A percentile compares a stretch with the other conserved stretches of the same genome.
Conservation (phyloP, 148 eudicot species). For the Amaranthus hypochondriacus region DNA sequence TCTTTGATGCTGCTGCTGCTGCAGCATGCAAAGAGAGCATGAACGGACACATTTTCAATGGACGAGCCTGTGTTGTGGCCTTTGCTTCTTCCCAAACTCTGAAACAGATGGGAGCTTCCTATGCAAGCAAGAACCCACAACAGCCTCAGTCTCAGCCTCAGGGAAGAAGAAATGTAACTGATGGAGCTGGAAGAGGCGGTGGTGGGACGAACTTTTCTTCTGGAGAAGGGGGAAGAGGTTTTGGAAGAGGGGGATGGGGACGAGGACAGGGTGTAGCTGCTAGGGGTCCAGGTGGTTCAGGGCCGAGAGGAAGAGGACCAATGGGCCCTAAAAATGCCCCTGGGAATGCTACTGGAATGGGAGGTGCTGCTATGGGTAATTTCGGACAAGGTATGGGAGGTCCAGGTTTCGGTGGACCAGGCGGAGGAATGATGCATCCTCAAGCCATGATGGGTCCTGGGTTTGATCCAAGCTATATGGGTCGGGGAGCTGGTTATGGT, state of each 20-base stretch:
- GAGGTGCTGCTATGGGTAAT: slow-evolving; percentile 49
- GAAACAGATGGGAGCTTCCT: slow-evolving; percentile 75
- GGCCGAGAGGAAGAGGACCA: slow-evolving; percentile 66
- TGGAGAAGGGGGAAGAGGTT: slow-evolving; percentile 73
- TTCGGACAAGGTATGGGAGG: slow-evolving; percentile 70
- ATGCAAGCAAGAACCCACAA: slow-evolving; percentile 54
- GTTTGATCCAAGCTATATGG: slow-evolving; percentile 83
- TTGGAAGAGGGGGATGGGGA: slow-evolving; percentile 79
- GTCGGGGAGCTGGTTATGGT: slow-evolving; percentile 75
- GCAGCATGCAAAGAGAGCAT: slow-evolving; percentile 84
- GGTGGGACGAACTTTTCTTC: slow-evolving; percentile 47
- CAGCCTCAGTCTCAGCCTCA: slow-evolving; percentile 62
- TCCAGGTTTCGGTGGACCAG: slow-evolving; percentile 69
- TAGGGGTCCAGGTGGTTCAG: slow-evolving; percentile 66
- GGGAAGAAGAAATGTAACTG: slow-evolving; percentile 65
- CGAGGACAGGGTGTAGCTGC: slow-evolving; percentile 51
- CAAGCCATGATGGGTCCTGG: slow-evolving; percentile 90
- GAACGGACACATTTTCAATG: slow-evolving; percentile 79
- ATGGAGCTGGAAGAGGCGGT: slow-evolving; percentile 66
- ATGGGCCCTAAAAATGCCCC: slow-evolving; percentile 58
- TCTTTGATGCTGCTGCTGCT: slow-evolving; percentile 59
- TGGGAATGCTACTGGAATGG: slow-evolving; percentile 42
- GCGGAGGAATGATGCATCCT: slow-evolving; percentile 70
- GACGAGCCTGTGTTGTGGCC: slow-evolving; percentile 85
- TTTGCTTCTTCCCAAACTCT: slow-evolving; percentile 83